Evolutionary conservation across 805 yeast genomes (phyloP), one percentile per base, ranked within the genome.

Genomic region (Cyberlindnera japonica): DNA sequence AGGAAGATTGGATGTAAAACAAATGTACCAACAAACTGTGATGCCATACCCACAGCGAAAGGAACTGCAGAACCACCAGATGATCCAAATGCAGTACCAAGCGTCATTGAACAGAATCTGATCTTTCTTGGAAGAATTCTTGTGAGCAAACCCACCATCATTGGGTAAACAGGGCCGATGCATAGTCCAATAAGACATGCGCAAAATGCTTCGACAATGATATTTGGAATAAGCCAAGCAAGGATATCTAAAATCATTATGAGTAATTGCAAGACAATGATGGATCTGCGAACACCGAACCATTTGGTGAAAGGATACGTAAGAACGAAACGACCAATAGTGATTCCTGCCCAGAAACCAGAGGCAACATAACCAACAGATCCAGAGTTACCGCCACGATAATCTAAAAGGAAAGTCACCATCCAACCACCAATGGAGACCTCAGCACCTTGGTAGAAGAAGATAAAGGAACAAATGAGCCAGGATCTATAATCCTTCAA

Each of bases 291-390:
- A 6, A 68, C 67, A 3, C 79, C 79, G n/a, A 69, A 32, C 11
- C 45, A 37, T 33, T 59, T 60, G 38, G 68, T 68, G 12, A 70
- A 49, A 1, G 55, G 47, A 15, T 67, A 59, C 0, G 78, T 74
- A n/a, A 79, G 59, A 3, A 67, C 37, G 18, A 80, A 57, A 34
- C 87, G 59, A 1, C 85, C 84, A 8, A 75, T 28, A 0, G 84
- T 75, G 22, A 80, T 59, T 13, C 87, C 87, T 15, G 69, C 76
- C 85, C 85, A 80, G 50, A 73, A 77, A 0, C 84, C 85, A 10
- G 83, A 72, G 0, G 81, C 71, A 17, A 77, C 78, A 51, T 76
- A 78, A 18, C 84, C 83, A 37, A 70, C 65, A 9, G 67, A 52
- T 1, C 52, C 41, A 4, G 57, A 48, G 37, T 62, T 53, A 2